Evolutionary conservation across 164 flowering plant genomes (phyloP).

Genomic region (Macadamia integrifolia): DNA sequence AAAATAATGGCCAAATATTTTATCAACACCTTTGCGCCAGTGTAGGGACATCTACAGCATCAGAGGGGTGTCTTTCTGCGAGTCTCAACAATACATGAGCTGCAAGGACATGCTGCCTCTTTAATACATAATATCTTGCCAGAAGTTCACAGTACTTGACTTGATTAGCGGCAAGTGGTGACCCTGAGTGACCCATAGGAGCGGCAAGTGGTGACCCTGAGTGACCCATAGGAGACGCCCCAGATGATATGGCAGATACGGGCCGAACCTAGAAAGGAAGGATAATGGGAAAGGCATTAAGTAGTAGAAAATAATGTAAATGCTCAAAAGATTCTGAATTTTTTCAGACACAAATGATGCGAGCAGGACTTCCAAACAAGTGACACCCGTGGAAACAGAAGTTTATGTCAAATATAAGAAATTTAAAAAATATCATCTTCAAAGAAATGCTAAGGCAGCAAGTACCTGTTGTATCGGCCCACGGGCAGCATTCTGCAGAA

Average conservation of each 20-base stretch:
- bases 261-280: constrained; percentile 39
- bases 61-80: constrained; percentile 79
- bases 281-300: not conserved
- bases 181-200: constrained; percentile 32
- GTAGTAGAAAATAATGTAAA: not conserved
- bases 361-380: too few relatives aligned
- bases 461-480: constrained; percentile 58
- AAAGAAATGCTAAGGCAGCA: not conserved
- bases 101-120: constrained; percentile 87
- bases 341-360: too few relatives aligned
- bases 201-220: constrained; percentile 35
- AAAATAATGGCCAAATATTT: not conserved
- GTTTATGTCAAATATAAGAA: not conserved
- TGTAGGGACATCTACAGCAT: constrained; percentile 49
- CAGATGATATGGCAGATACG: constrained; percentile 40
- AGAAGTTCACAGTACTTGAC: constrained; percentile 81
- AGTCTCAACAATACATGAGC: constrained; percentile 83
- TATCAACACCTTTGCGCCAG: constrained; percentile 66
- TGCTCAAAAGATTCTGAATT: not conserved
- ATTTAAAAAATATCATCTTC: not conserved
- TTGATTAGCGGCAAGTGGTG: constrained; percentile 37
- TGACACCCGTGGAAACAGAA: not conserved
- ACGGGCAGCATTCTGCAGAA: constrained; percentile 76
- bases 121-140: constrained; percentile 88
- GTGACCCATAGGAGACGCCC: constrained; percentile 38